These are phyloP conservation scores for Comarum palustre DNA, from an alignment of 306 rosid genomes.

Conservation along the genomic window DNA sequence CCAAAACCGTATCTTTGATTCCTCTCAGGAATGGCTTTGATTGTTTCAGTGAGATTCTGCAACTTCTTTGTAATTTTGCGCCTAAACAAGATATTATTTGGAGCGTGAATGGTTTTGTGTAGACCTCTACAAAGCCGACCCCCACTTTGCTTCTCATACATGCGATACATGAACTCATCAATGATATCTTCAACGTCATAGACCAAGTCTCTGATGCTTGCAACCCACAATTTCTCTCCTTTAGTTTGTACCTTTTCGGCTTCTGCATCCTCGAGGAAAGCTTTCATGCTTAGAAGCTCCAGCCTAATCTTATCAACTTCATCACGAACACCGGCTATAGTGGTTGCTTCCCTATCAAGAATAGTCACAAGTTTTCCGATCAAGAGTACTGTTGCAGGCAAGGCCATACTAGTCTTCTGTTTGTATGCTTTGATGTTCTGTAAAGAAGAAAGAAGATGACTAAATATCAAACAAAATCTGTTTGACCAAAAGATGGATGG, in stretches of 20 bases:
- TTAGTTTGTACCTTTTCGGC: too few species aligned
- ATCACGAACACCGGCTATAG: background rate
- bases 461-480: too few species aligned
- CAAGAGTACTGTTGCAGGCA: background rate
- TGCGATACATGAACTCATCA: slow-evolving; percentile 8
- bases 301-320: background rate
- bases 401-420: background rate
- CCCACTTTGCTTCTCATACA: background rate
- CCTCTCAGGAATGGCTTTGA: background rate
- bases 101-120: background rate
- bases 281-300: background rate
- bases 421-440: background rate
- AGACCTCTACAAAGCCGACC: background rate
- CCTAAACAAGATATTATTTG: background rate
- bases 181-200: slow-evolving; percentile 6
- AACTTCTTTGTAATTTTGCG: background rate
- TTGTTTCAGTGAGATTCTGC: background rate
- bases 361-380: background rate
- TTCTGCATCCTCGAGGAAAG: background rate
- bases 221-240: background rate
- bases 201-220: background rate
- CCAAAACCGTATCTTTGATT: background rate
- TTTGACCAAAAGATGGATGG: background rate
- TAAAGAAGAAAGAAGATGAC: too few species aligned
- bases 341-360: background rate